phyloP scores from a whole-genome alignment of 2,329 filamentous ascomycete species.

The Penicillium sp. region DNA sequence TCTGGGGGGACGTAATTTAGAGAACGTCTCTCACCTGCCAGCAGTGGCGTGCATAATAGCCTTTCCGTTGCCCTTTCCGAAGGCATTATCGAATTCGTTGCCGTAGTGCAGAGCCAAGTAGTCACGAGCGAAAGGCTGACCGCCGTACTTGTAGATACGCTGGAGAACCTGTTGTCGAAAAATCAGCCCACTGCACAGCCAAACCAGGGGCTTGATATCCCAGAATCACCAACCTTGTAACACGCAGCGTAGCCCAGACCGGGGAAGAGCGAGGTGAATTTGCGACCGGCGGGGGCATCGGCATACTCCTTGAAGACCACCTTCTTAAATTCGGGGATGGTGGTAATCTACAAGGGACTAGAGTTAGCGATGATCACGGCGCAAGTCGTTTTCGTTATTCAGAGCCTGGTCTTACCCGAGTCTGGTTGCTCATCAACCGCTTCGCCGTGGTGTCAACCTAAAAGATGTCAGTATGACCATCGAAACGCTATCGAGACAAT shows the following conservation, averaged over 20 bases:
- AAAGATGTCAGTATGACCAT: slow-evolving; percentile 24
- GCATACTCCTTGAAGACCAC: slow-evolving; percentile 95
- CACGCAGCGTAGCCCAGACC: slow-evolving; percentile 95
- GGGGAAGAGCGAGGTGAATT: slow-evolving; percentile 95
- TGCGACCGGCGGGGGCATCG: slow-evolving; percentile 65
- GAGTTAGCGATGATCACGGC: slow-evolving; percentile 4
- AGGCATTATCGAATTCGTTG: slow-evolving; percentile 79
- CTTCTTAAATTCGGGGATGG: slow-evolving; percentile 69
- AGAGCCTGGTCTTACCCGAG: slow-evolving; percentile 56
- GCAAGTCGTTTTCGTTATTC: background rate
- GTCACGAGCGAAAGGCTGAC: slow-evolving; percentile 92
- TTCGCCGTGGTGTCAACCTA: slow-evolving; percentile 98
- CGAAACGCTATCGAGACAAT: background rate
- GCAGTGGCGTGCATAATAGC: slow-evolving; percentile 97
- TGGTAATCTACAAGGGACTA: slow-evolving; percentile 52
- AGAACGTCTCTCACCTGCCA: slow-evolving; percentile 64
- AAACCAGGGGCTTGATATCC: background rate
- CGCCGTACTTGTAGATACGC: slow-evolving; percentile 98
- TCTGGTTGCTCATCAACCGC: slow-evolving; percentile 98
- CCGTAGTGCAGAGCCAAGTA: slow-evolving; percentile 80
- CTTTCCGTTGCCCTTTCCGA: slow-evolving; percentile 97
- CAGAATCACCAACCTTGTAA: slow-evolving; percentile 70
- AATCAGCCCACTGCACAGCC: background rate
- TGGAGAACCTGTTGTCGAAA: slow-evolving; percentile 67
- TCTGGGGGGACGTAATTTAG: background rate